Evolutionary conservation across 129 eudicot species (phyloP), one percentile per base, ranked within the genome.

Genomic region (Helichrysum umbraculigerum): DNA sequence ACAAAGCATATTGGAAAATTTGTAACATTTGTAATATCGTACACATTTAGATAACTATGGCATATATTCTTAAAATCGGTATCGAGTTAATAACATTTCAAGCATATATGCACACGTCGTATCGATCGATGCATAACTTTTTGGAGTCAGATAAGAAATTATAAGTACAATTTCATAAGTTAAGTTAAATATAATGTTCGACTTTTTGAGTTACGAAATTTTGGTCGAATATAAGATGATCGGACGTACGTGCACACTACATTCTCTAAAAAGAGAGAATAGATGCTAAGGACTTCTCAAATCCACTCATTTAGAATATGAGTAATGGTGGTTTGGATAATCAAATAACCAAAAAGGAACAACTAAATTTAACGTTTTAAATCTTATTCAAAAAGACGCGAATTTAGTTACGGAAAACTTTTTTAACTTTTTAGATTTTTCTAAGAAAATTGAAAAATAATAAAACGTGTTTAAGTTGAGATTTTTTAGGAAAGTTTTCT

Each of bases 271-370:
- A 72, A 72, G 58, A 20, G 63, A 72, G 67, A 79, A 79, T 79
- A 79, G 30, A 79, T 72, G 47, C 83, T 77, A 64, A 22, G 30
- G 83, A 41, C 51, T 60, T 73, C 57, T 32, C 22, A 79, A 66
- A 79, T 66, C 79, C 82, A 71, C 77, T 50, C 82, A 17, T 21
- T 54, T 54, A 20, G 78, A 79, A 79, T 79, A 72, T 72, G 72
- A 79, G 21, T 64, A 64, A 51, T 72, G 83, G 83, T 71, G 32
- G 67, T 71, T 73, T 66, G 74, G 73, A 64, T 72, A 72, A 63
- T 79, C 29, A 75, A 28, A n/a, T 52, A 32, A 52, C 11, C 66
- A 60, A 6, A 60, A 8, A 60, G 3, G 30, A 60, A 15, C 16
- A 21, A 60, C 16, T 21, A 19, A 25, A 11, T 20, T 2, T 22